These are phyloP conservation scores for Cadophora gregata DNA, from an alignment of 2,329 filamentous ascomycete genomes.

Conservation along the genomic window DNA sequence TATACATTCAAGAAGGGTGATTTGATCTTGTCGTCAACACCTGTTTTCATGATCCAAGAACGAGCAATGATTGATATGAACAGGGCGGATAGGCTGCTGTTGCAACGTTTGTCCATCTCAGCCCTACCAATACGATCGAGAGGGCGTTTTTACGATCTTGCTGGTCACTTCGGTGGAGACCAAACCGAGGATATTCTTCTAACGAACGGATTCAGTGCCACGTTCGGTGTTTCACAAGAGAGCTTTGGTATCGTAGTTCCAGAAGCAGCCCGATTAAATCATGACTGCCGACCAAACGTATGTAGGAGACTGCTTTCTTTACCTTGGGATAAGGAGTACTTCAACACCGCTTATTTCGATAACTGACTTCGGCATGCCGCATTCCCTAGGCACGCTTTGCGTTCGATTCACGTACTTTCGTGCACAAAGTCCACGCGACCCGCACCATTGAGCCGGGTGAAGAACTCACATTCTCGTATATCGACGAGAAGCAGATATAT, in stretches of 20 bases:
- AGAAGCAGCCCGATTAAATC: constrained; percentile 30
- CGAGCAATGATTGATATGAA: constrained; percentile 3
- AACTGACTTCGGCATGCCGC: neutral
- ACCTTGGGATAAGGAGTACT: no score
- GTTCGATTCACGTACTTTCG: constrained; percentile 24
- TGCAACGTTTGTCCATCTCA: constrained; percentile 1
- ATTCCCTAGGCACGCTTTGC: constrained; percentile 17
- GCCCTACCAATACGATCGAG: neutral
- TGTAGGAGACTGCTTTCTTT: neutral
- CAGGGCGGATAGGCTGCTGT: neutral
- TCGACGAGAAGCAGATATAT: constrained; percentile 24
- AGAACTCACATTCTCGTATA: constrained; percentile 31
- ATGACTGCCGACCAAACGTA: constrained; percentile 30
- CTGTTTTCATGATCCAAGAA: constrained; percentile 25
- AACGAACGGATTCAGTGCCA: constrained; percentile 26
- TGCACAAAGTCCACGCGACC: constrained; percentile 26
- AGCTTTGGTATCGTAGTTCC: constrained; percentile 26
- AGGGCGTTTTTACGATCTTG: constrained; percentile 15
- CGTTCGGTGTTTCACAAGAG: constrained; percentile 15
- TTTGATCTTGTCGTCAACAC: constrained; percentile 20
- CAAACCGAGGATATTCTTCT: constrained; percentile 24
- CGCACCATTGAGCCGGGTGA: constrained; percentile 27
- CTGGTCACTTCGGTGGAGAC: constrained; percentile 26
- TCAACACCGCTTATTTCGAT: neutral
- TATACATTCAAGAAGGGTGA: constrained; percentile 22